Percentiles rank a stretch among this genome's conserved stretches.
Conservation (phyloP, 1,284 basidiomycete genomes). For the Phlebopus sp. region DNA sequence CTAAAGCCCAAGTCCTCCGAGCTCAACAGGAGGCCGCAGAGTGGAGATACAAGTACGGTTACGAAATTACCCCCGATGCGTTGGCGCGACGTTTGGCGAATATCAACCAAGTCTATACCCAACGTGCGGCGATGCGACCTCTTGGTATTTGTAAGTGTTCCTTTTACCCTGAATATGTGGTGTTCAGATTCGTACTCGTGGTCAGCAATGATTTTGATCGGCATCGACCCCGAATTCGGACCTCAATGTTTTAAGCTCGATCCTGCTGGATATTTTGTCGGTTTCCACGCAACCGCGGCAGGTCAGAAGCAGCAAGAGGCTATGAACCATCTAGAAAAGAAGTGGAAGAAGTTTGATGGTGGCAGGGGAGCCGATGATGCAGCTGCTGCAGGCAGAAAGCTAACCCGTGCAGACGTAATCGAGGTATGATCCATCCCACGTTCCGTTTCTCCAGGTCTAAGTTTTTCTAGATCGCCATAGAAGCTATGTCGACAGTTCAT, state of each 20-base stretch:
- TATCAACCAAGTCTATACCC: constrained; percentile 99
- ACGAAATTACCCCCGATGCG: constrained; percentile 95
- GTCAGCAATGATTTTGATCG: constrained; percentile 94
- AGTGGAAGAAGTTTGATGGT: constrained; percentile 92
- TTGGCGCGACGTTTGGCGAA: constrained; percentile 94
- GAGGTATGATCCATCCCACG: constrained; percentile 57
- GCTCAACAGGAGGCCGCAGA: constrained; percentile 91
- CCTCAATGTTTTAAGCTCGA: constrained; percentile 98
- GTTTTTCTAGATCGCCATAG: constrained; percentile 79
- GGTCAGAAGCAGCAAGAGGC: constrained; percentile 99
- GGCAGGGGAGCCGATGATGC: constrained; percentile 76
- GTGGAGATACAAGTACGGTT: constrained; percentile 96
- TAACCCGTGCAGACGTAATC: constrained; percentile 71
- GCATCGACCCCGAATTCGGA: constrained; percentile 85
- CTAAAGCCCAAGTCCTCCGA: constrained; percentile 85
- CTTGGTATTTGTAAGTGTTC: constrained; percentile 81
- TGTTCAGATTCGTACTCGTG: constrained; percentile 7
- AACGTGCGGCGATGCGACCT: constrained; percentile 96
- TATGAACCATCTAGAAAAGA: constrained; percentile 98
- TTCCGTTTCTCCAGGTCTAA: constrained; percentile 8
- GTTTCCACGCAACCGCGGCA: constrained; percentile 94
- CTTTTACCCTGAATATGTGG: neutral
- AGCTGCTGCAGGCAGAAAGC: constrained; percentile 60
- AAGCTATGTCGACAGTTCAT: constrained; percentile 89
- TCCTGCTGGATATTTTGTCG: constrained; percentile 97